Evolutionary conservation across 768 basidiomycete genomes (phyloP), one percentile per base, ranked within the genome.

Genomic region (Lentinula aciculospora): DNA sequence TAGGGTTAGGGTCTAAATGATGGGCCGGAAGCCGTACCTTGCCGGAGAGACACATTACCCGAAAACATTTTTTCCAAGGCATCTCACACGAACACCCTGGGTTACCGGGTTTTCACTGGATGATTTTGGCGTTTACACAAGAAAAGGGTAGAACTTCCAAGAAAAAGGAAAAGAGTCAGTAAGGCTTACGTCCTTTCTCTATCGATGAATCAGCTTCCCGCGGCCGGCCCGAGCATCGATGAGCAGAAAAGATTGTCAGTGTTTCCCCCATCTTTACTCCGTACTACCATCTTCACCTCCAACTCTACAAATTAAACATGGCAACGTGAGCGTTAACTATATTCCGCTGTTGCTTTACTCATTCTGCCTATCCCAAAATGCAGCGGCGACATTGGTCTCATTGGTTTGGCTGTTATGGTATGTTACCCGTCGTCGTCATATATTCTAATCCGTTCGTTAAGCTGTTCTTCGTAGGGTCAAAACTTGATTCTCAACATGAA

Each of bases 321-420:
- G 65, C 69, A 65, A 74, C 68, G 82, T 83, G 73, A 62, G 84
- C 82, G 60, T 68, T 68, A 71, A 71, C 62, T 40, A 68, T 48
- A 32, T 44, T 48, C 44, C 31, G 46, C 54, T 34, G 28, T 51
- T 19, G 25, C 34, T 53, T 53, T 45, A 27, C 57, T 58, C 59
- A 63, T 53, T 56, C 66, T 61, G 62, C 21, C 58, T 53, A n/a
- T n/a, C n/a, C n/a, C n/a, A n/a, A n/a, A n/a, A n/a, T 64, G 42
- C 68, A 96, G 94, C 69, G 94, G 92, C 76, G 95, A 98, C 76
- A 94, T 97, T 75, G 94, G 94, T 72, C 91, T 97, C 73, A 97
- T 97, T 78, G 94, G 94, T 79, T 81, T 98, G 69, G 94, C 94
- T 80, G 94, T 98, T 79, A 98, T 98, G 94, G 94, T 95, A 71